These are phyloP conservation scores for Globisporangium middletonii DNA, from an alignment of 352 stramenopile species.

Conservation along the genomic window DNA sequence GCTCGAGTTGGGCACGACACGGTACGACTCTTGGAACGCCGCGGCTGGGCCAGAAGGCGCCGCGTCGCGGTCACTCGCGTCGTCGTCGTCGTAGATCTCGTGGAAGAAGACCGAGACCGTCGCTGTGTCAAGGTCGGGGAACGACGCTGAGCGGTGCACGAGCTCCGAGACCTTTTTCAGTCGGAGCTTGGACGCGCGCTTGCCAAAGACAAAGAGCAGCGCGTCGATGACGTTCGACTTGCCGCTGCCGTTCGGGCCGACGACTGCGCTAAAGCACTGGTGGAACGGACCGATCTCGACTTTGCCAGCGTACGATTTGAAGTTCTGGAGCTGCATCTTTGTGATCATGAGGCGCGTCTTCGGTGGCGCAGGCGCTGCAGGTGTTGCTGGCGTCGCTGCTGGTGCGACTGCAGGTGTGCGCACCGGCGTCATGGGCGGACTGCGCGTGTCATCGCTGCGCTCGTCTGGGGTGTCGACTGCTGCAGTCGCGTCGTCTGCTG, in stretches of 20 bases:
- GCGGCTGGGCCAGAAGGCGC: not conserved
- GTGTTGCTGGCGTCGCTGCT: not conserved
- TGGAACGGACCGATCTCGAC: conserved; percentile 98
- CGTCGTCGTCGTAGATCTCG: conserved; percentile 91
- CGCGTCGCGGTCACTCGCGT: not conserved
- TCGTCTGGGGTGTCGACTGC: not conserved
- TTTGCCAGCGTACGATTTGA: conserved; percentile 98
- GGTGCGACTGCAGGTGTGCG: not conserved
- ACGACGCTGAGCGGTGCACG: conserved; percentile 94
- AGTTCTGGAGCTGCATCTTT: conserved; percentile 98
- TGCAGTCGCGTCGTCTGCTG: not conserved
- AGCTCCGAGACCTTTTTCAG: conserved; percentile 96
- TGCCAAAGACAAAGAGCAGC: conserved; percentile 99
- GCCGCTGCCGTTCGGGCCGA: conserved; percentile 98
- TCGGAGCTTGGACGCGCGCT: conserved; percentile 97
- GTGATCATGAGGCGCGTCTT: conserved; percentile 93
- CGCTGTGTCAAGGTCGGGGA: conserved; percentile 90
- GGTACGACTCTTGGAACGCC: conserved; percentile 78
- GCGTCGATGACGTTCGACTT: conserved; percentile 99
- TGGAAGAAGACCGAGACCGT: conserved; percentile 97
- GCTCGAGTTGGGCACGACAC: conserved; percentile 87
- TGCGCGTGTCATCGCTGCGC: not conserved
- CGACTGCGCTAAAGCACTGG: conserved; percentile 98
- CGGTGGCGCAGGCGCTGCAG: conserved; percentile 7
- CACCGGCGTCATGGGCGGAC: not conserved